phyloP scores from a whole-genome alignment of 495 filamentous ascomycete species.

The Penicillium dipodomyicola region DNA sequence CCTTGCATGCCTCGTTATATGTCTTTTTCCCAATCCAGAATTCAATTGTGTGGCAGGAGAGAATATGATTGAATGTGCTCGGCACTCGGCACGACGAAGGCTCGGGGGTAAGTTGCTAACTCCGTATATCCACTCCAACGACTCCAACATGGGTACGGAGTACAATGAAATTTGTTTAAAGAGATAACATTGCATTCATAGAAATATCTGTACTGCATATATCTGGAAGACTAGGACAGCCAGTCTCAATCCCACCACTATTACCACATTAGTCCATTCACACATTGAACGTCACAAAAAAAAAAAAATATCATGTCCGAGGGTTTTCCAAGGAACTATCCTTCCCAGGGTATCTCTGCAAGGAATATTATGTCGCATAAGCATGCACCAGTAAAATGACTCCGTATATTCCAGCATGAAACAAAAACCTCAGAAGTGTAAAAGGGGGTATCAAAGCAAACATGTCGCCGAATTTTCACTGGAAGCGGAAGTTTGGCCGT shows the following conservation, averaged over 20 bases:
- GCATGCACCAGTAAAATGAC: slow-evolving; percentile 1
- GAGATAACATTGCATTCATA: background rate
- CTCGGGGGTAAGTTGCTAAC: background rate
- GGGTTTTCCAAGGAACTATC: background rate
- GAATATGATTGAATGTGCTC: background rate
- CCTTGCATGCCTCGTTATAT: too few species aligned
- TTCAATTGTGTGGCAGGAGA: too few species aligned
- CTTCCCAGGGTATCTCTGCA: background rate
- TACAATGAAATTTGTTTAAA: background rate
- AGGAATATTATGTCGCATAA: background rate
- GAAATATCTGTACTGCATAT: slow-evolving; percentile 8
- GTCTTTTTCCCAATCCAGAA: too few species aligned
- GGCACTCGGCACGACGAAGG: background rate
- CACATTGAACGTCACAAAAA: background rate
- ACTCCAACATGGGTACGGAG: too few species aligned
- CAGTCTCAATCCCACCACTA: background rate
- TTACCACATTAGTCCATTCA: slow-evolving; percentile 8
- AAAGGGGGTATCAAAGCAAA: slow-evolving; percentile 29
- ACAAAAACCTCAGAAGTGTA: slow-evolving; percentile 18
- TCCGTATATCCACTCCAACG: background rate
- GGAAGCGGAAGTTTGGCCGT: slow-evolving; percentile 26
- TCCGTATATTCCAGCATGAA: slow-evolving; percentile 3
- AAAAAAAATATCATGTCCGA: background rate
- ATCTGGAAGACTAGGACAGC: background rate
- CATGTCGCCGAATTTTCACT: slow-evolving; percentile 12